phyloP scores from a whole-genome alignment of 768 basidiomycete genomes.

The Macrolepiota fuliginosa region DNA sequence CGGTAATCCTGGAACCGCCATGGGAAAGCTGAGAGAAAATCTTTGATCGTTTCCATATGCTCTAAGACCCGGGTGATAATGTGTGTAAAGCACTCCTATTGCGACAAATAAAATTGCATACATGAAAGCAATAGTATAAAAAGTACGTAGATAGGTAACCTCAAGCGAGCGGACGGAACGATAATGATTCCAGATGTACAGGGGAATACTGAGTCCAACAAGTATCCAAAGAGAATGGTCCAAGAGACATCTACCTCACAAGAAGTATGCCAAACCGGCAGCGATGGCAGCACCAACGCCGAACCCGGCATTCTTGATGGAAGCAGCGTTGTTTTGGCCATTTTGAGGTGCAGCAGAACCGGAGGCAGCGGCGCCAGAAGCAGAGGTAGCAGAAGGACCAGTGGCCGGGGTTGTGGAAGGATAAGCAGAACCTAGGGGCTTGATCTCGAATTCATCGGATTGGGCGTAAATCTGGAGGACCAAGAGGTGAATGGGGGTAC shows the following conservation, averaged over 20 bases:
- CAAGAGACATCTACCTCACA: neutral
- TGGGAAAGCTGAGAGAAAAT: neutral
- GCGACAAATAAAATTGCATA: neutral
- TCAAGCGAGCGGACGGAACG: constrained; percentile 6
- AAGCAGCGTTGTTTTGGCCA: neutral
- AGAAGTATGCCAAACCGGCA: constrained; percentile 8
- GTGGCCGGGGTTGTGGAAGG: constrained; percentile 35
- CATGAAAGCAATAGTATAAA: neutral
- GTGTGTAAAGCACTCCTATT: neutral
- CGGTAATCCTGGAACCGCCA: neutral
- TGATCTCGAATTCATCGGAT: constrained; percentile 59
- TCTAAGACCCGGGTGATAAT: too few species aligned
- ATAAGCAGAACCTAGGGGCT: constrained; percentile 51
- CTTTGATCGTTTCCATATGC: too few species aligned
- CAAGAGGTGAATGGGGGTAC: neutral
- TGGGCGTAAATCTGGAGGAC: constrained; percentile 49
- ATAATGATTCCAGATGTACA: neutral
- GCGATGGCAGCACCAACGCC: constrained; percentile 7
- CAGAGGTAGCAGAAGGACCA: constrained; percentile 20
- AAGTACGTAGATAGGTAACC: neutral
- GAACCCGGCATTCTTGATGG: neutral
- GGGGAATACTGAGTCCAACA: neutral
- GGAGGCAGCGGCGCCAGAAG: constrained; percentile 22
- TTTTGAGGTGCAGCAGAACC: neutral
- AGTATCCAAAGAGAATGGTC: neutral